Conservation (phyloP, 78 protist genomes). For the Dictyostelium capitatum region DNA sequence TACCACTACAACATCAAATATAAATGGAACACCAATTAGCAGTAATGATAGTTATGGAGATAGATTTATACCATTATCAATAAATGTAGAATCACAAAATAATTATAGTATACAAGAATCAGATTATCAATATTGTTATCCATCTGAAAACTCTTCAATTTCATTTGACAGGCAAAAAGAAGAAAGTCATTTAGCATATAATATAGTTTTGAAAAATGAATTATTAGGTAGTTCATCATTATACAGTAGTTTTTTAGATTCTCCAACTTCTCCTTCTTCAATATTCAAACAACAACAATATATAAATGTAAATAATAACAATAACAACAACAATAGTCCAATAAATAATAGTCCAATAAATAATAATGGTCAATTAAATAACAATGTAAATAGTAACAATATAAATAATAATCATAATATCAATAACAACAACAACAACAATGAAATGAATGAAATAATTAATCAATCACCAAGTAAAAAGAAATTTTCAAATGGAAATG, state of each 20-base stretch:
- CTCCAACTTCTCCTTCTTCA: not conserved
- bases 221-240: slow-evolving; percentile 2
- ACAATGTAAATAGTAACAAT: not conserved
- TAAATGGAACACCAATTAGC: not conserved
- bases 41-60: slow-evolving; percentile 47
- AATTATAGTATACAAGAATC: not conserved
- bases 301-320: not conserved
- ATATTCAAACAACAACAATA: not conserved
- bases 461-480: not conserved
- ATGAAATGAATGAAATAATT: not conserved
- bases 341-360: not conserved
- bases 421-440: not conserved
- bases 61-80: slow-evolving; percentile 56
- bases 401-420: no score
- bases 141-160: not conserved
- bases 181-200: slow-evolving; percentile 57
- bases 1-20: not conserved
- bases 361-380: not conserved
- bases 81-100: slow-evolving; percentile 1
- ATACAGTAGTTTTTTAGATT: not conserved
- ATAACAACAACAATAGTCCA: not conserved
- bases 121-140: not conserved
- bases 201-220: slow-evolving; percentile 62
- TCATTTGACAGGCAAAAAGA: not conserved
- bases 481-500: not conserved